Conservation (phyloP, 108 stramenopile species). For the Seminavis robusta region DNA sequence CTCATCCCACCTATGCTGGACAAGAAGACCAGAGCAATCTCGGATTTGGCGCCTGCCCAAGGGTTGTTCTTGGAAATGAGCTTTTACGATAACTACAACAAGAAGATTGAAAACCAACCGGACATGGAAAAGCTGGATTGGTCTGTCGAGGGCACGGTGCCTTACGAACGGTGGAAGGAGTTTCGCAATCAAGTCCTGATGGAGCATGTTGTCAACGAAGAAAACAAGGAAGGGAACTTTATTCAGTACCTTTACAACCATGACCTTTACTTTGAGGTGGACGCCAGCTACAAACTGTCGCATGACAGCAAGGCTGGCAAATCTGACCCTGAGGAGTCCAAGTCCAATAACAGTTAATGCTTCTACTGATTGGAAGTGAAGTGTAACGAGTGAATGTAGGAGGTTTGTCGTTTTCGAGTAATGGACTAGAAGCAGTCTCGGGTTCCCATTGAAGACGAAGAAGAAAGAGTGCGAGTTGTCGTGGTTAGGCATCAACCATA, state of each 20-base stretch:
- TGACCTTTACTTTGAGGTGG: constrained; percentile 25
- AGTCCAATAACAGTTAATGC: too few species aligned
- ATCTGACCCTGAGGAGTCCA: too few species aligned
- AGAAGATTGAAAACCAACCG: constrained; percentile 29
- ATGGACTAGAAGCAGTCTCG: too few species aligned
- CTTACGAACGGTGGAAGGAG: constrained; percentile 53
- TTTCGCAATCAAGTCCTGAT: constrained; percentile 74
- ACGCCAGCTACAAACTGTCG: neutral
- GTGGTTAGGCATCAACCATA: too few species aligned
- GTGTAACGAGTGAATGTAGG: too few species aligned
- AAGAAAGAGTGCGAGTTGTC: too few species aligned
- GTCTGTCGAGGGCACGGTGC: constrained; percentile 29
- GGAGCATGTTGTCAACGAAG: constrained; percentile 78
- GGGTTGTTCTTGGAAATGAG: constrained; percentile 87
- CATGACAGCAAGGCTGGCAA: too few species aligned
- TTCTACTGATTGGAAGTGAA: too few species aligned
- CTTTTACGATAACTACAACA: constrained; percentile 77
- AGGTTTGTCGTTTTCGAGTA: too few species aligned
- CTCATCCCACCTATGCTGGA: constrained; percentile 46
- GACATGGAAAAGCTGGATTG: constrained; percentile 54
- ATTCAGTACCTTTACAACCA: constrained; percentile 69
- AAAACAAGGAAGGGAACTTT: constrained; percentile 75
- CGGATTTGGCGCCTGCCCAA: constrained; percentile 78
- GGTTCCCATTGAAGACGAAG: too few species aligned
- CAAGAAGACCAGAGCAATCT: constrained; percentile 34